Percentiles rank a stretch among this genome's conserved stretches.
Evolutionary conservation across 306 rosid genomes (phyloP).

Genomic region (Benincasa hispida): DNA sequence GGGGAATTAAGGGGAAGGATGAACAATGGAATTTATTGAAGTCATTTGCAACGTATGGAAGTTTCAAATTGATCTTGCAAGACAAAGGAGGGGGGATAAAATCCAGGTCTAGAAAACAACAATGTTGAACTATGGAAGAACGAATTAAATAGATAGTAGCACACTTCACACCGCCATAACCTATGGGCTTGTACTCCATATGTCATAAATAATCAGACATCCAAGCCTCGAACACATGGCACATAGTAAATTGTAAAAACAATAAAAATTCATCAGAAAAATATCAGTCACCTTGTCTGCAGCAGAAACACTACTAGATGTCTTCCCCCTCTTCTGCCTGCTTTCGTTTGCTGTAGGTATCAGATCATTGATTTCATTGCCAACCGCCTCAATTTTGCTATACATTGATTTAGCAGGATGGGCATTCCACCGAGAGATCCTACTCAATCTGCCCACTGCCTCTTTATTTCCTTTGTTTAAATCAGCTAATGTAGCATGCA

Average conservation of each 20-base stretch:
- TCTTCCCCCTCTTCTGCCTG: conserved; percentile 40
- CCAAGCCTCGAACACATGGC: neutral
- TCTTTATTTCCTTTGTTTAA: conserved; percentile 32
- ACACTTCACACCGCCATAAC: neutral
- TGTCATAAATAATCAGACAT: neutral
- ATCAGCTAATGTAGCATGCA: conserved; percentile 8
- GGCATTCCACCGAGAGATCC: conserved; percentile 69
- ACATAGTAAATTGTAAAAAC: neutral
- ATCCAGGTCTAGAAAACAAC: neutral
- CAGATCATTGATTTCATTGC: conserved; percentile 23
- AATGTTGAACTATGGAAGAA: neutral
- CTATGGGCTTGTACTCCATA: neutral
- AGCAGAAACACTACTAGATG: conserved; percentile 21
- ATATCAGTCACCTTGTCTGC: conserved; percentile 39
- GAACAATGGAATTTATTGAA: neutral
- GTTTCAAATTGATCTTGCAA: neutral
- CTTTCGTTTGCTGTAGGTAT: conserved; percentile 32
- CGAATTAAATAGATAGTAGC: neutral
- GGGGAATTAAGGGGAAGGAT: neutral
- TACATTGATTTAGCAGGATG: conserved; percentile 29
- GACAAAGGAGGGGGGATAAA: neutral
- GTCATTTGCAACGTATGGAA: neutral
- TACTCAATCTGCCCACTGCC: conserved; percentile 37
- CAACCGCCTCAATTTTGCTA: conserved; percentile 23
- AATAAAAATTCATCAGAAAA: neutral